These are phyloP conservation scores for Cladosporium sphaerospermum DNA, from an alignment of 2,329 filamentous ascomycete species.

Conservation along the genomic window DNA sequence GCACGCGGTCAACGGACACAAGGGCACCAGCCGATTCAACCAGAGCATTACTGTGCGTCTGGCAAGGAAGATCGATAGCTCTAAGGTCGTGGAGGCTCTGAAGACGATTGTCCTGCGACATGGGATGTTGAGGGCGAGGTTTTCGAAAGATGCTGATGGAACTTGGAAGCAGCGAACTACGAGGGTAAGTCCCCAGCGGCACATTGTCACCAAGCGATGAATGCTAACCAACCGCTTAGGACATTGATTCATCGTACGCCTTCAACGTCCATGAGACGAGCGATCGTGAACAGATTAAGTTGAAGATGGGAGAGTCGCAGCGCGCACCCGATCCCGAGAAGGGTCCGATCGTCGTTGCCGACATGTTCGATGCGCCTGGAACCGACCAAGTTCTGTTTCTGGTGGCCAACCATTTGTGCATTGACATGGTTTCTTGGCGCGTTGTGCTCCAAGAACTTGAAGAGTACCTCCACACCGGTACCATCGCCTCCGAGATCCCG, in stretches of 20 bases:
- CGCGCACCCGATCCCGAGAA: constrained; percentile 4
- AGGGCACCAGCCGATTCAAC: constrained; percentile 9
- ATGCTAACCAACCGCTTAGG: neutral
- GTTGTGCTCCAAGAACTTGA: constrained; percentile 8
- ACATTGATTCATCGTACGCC: constrained; percentile 4
- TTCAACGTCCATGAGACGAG: constrained; percentile 1
- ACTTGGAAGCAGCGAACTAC: constrained; percentile 9
- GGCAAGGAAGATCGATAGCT: constrained; percentile 2
- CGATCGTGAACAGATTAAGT: constrained; percentile 5
- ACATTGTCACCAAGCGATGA: neutral
- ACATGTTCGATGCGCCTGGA: constrained; percentile 7
- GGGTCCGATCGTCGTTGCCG: constrained; percentile 6
- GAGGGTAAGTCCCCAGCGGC: neutral
- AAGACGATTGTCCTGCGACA: constrained; percentile 6
- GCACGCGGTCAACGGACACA: constrained; percentile 6
- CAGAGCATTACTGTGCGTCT: constrained; percentile 8
- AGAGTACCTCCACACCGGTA: constrained; percentile 3
- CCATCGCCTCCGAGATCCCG: constrained; percentile 3
- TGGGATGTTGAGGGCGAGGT: constrained; percentile 8
- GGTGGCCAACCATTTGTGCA: constrained; percentile 8
- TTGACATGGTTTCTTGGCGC: constrained; percentile 8
- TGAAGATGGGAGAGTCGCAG: constrained; percentile 5
- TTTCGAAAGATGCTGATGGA: constrained; percentile 1
- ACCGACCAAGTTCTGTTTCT: constrained; percentile 7
- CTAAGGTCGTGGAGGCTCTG: constrained; percentile 2